phyloP scores from a whole-genome alignment of 371 early-diverging fungal genomes.

The Apophysomyces elegans region DNA sequence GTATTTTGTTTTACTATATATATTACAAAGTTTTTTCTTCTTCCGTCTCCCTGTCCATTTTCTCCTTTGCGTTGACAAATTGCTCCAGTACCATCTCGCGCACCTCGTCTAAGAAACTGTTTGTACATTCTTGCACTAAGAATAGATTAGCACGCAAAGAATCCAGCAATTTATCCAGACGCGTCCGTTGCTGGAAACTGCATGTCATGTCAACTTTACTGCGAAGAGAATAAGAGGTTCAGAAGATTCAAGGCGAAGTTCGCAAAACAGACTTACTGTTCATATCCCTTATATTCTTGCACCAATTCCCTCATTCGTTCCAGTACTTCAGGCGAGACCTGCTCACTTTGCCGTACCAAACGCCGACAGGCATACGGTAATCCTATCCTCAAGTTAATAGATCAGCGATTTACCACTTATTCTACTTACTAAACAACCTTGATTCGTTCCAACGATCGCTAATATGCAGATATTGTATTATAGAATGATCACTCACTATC shows the following conservation, averaged over 20 bases:
- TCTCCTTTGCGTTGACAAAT: not conserved
- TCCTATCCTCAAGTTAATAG: slow-evolving; percentile 6
- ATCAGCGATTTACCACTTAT: not conserved
- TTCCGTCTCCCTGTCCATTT: not conserved
- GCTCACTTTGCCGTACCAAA: slow-evolving; percentile 1
- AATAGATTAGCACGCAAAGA: slow-evolving; percentile 24
- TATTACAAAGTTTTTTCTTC: slow-evolving; percentile 4
- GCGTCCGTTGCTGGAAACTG: slow-evolving; percentile 13
- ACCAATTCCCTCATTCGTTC: slow-evolving; percentile 22
- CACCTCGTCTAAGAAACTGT: not conserved
- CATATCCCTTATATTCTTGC: slow-evolving; percentile 27
- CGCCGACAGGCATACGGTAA: slow-evolving; percentile 22
- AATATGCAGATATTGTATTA: slow-evolving; percentile 62
- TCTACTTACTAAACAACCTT: slow-evolving; percentile 48
- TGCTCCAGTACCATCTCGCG: slow-evolving; percentile 3
- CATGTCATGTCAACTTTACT: slow-evolving; percentile 26
- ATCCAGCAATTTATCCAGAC: slow-evolving; percentile 23
- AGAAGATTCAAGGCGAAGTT: no score
- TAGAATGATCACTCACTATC: slow-evolving; percentile 52
- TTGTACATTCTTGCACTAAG: slow-evolving; percentile 10
- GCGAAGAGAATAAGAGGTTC: not conserved
- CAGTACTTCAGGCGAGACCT: slow-evolving; percentile 10
- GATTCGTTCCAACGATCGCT: slow-evolving; percentile 50
- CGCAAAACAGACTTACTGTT: slow-evolving; percentile 21
- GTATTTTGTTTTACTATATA: not conserved